These are phyloP conservation scores for Sugiyamaella qingdaonensis DNA, from an alignment of 805 yeast species.

Conservation along the genomic window DNA sequence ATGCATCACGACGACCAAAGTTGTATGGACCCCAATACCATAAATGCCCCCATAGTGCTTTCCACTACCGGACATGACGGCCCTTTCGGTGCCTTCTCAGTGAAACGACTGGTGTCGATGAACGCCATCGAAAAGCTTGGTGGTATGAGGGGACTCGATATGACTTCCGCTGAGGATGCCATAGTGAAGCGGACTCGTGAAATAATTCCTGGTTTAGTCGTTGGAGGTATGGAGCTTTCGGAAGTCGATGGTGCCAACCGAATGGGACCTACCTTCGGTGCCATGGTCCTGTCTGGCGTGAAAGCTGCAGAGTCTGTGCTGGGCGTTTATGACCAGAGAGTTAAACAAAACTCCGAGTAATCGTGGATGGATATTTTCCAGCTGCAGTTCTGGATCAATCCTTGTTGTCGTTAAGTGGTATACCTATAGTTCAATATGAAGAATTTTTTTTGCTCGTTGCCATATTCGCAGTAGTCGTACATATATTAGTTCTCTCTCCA, in stretches of 20 bases:
- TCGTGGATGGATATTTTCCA: background rate
- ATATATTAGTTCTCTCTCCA: constrained; percentile 86
- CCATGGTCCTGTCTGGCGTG: constrained; percentile 74
- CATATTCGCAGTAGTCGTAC: background rate
- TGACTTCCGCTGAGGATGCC: constrained; percentile 73
- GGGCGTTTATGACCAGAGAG: constrained; percentile 24
- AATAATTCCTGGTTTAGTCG: constrained; percentile 57
- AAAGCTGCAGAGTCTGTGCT: constrained; percentile 58
- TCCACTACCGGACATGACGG: constrained; percentile 82
- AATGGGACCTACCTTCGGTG: constrained; percentile 84
- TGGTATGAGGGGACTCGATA: constrained; percentile 75
- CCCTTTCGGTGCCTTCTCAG: constrained; percentile 76
- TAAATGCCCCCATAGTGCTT: constrained; percentile 58
- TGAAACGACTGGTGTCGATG: constrained; percentile 58
- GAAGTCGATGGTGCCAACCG: constrained; percentile 75
- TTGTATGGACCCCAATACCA: constrained; percentile 80
- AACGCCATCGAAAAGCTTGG: constrained; percentile 47
- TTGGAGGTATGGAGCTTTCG: constrained; percentile 76
- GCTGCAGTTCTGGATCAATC: background rate
- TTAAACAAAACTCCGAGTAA: constrained; percentile 24
- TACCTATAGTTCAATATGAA: background rate
- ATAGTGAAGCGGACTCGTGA: constrained; percentile 68
- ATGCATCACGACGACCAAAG: constrained; percentile 72
- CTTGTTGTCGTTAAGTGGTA: background rate
- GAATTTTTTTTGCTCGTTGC: background rate